Conservation (phyloP, 768 basidiomycete genomes). For the Tulasnella sp. region DNA sequence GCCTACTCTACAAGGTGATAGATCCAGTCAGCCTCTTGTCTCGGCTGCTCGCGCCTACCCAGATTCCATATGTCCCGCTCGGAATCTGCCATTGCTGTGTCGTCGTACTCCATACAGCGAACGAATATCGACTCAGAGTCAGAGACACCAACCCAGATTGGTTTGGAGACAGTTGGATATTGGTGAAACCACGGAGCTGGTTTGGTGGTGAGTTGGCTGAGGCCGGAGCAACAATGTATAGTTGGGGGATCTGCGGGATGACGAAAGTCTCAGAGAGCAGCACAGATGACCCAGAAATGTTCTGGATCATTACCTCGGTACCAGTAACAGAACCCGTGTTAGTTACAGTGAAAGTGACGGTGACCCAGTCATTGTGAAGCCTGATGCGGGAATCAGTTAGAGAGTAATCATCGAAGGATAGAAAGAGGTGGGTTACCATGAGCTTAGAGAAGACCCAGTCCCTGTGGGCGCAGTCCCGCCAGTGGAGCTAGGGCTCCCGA, state of each 20-base stretch:
- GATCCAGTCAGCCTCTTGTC: slow-evolving; percentile 39
- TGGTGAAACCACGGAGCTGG: slow-evolving; percentile 48
- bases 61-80: slow-evolving; percentile 27
- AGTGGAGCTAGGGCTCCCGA: slow-evolving; percentile 22
- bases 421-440: slow-evolving; percentile 32
- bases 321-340: slow-evolving; percentile 48
- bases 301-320: slow-evolving; percentile 28
- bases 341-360: slow-evolving; percentile 40
- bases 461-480: slow-evolving; percentile 30
- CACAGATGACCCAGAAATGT: not conserved
- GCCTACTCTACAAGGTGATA: not conserved
- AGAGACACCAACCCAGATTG: slow-evolving; percentile 39
- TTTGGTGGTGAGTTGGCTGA: slow-evolving; percentile 40
- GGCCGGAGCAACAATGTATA: slow-evolving; percentile 43
- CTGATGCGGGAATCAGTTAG: slow-evolving; percentile 25
- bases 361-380: slow-evolving; percentile 43
- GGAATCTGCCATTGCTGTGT: slow-evolving; percentile 28
- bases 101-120: slow-evolving; percentile 37
- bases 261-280: not conserved
- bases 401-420: not conserved
- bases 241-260: slow-evolving; percentile 39
- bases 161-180: slow-evolving; percentile 31
- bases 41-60: slow-evolving; percentile 41
- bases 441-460: slow-evolving; percentile 42
- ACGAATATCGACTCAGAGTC: slow-evolving; percentile 40